These are phyloP conservation scores for Trichomonascus vanleenenianus DNA, from an alignment of 805 yeast genomes.

Conservation along the genomic window DNA sequence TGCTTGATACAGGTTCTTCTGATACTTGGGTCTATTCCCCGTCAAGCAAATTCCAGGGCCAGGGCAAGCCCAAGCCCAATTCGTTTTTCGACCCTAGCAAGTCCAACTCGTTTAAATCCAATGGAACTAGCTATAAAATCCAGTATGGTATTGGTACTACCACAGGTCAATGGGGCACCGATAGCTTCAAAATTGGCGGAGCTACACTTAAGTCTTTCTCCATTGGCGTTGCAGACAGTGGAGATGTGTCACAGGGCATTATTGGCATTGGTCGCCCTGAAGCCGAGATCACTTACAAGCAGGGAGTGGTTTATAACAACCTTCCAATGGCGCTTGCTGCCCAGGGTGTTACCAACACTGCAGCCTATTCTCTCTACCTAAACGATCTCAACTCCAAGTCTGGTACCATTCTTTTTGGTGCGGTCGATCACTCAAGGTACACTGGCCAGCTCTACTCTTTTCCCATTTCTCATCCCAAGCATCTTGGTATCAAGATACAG, in stretches of 20 bases:
- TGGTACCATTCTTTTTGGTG: conserved; percentile 54
- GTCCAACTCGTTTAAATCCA: conserved; percentile 23
- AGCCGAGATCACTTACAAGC: conserved; percentile 39
- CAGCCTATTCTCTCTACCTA: conserved; percentile 59
- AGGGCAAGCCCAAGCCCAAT: conserved; percentile 11
- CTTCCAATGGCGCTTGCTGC: conserved; percentile 54
- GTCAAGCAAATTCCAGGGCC: conserved; percentile 14
- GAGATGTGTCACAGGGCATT: conserved; percentile 58
- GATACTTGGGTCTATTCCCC: conserved; percentile 59
- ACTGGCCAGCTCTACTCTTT: conserved; percentile 35
- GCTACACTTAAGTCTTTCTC: conserved; percentile 46
- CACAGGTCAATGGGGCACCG: conserved; percentile 55
- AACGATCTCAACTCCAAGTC: conserved; percentile 32
- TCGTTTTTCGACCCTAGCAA: conserved; percentile 23
- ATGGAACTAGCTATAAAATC: conserved; percentile 24
- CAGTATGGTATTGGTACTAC: conserved; percentile 45
- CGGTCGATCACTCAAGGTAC: conserved; percentile 44
- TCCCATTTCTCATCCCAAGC: conserved; percentile 29
- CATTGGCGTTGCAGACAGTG: conserved; percentile 66
- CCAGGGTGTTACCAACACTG: conserved; percentile 50
- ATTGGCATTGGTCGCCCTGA: conserved; percentile 39
- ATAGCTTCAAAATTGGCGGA: conserved; percentile 49
- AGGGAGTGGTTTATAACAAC: conserved; percentile 43
- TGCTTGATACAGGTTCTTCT: conserved; percentile 72
- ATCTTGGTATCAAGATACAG: conserved; percentile 25